Conservation (phyloP, 345 rosid genomes). For the Citrus trifoliata region DNA sequence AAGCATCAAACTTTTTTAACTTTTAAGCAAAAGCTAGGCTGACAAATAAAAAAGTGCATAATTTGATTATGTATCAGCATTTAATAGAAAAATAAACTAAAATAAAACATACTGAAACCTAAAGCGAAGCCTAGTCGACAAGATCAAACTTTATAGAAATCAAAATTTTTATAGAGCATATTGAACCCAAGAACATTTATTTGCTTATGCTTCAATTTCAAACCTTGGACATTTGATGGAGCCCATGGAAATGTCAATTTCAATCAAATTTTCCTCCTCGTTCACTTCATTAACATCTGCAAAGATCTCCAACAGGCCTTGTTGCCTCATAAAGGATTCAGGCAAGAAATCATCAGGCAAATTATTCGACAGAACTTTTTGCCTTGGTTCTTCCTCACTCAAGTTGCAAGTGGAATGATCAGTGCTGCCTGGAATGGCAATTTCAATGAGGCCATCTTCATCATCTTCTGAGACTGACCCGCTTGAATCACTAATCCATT, state of each 20-base stretch:
- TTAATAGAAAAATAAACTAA: neutral
- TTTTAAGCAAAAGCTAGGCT: conserved; percentile 3
- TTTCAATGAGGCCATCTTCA: conserved; percentile 69
- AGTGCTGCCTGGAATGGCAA: conserved; percentile 34
- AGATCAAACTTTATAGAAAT: neutral
- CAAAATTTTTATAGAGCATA: neutral
- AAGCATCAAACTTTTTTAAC: conserved; percentile 9
- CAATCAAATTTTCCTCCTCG: conserved; percentile 75
- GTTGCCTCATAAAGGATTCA: conserved; percentile 29
- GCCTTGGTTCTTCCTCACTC: conserved; percentile 25
- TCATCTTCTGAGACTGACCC: conserved; percentile 22
- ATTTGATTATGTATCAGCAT: neutral
- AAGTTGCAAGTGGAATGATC: conserved; percentile 11
- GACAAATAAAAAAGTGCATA: neutral
- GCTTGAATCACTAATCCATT: conserved; percentile 19
- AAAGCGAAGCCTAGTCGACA: neutral
- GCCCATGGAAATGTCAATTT: conserved; percentile 74
- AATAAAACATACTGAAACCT: neutral
- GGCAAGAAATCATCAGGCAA: conserved; percentile 22
- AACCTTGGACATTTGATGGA: conserved; percentile 52
- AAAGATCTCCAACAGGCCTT: conserved; percentile 38
- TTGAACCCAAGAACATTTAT: neutral
- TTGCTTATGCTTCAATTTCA: conserved; percentile 26
- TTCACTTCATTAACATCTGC: conserved; percentile 47
- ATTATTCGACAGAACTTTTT: conserved; percentile 14